A percentile compares a stretch with the other conserved stretches of the same genome.
phyloP scores from a whole-genome alignment of 2,329 filamentous ascomycete species.

The Ophiostoma sp. region DNA sequence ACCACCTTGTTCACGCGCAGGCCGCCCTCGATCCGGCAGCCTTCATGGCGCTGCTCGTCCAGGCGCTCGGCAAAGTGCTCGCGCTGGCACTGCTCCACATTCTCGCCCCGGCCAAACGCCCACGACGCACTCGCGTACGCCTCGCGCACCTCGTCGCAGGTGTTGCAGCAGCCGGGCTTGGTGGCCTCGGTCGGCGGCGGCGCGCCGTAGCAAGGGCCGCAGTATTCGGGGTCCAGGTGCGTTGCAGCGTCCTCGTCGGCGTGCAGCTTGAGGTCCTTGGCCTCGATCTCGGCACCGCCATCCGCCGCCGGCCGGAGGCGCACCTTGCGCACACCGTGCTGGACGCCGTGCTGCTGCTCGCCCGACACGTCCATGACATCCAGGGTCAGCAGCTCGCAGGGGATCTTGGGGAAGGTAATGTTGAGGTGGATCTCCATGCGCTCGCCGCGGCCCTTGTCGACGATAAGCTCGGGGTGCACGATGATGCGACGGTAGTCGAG shows the following conservation, averaged over 20 bases:
- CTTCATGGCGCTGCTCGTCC: constrained; percentile 81
- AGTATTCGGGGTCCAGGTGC: constrained; percentile 88
- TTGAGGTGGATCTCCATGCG: constrained; percentile 99
- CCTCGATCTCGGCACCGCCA: constrained; percentile 70
- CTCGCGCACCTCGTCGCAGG: constrained; percentile 92
- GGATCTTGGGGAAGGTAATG: constrained; percentile 87
- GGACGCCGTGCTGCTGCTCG: constrained; percentile 90
- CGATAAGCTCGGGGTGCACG: constrained; percentile 86
- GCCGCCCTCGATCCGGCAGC: constrained; percentile 86
- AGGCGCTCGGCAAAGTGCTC: constrained; percentile 90
- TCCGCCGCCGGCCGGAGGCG: constrained; percentile 66
- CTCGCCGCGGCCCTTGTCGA: constrained; percentile 95
- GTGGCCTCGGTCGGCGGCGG: constrained; percentile 61
- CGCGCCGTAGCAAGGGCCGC: constrained; percentile 88
- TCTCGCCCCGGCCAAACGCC: constrained; percentile 89
- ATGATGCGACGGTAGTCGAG: constrained; percentile 79
- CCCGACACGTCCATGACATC: constrained; percentile 99
- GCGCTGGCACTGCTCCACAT: constrained; percentile 88
- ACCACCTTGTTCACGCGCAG: constrained; percentile 97
- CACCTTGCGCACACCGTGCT: constrained; percentile 88
- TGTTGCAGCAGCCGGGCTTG: constrained; percentile 92
- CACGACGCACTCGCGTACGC: constrained; percentile 85
- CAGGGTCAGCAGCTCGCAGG: constrained; percentile 90
- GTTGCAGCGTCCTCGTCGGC: constrained; percentile 59
- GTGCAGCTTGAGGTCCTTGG: constrained; percentile 65